Conservation (phyloP, 768 basidiomycete species). For the Ephemerocybe angulata region DNA sequence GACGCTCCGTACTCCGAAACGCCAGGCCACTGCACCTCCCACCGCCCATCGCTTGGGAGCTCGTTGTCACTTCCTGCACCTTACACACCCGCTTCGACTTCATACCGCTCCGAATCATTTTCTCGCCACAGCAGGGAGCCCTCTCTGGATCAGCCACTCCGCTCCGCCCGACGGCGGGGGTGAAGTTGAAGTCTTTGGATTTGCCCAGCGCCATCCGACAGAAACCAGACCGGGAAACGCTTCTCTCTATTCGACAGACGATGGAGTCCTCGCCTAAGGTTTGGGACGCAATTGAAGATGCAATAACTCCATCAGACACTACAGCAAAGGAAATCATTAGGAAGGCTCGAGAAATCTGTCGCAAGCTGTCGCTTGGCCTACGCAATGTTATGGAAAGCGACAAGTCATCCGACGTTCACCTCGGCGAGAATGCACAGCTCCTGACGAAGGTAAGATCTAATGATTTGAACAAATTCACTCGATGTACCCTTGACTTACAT, state of each 20-base stretch:
- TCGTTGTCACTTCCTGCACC: conserved; percentile 36
- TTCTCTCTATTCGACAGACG: conserved; percentile 75
- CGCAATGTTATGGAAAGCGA: conserved; percentile 23
- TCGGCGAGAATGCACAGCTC: conserved; percentile 68
- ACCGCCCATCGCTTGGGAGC: conserved; percentile 36
- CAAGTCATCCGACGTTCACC: neutral
- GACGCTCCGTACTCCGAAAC: conserved; percentile 47
- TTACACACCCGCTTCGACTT: conserved; percentile 7
- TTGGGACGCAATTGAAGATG: conserved; percentile 78
- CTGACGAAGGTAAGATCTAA: conserved; percentile 76
- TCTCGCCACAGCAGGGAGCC: conserved; percentile 12
- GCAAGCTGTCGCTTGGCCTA: conserved; percentile 57
- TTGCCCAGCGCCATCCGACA: conserved; percentile 52
- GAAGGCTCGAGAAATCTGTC: conserved; percentile 62
- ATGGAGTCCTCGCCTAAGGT: conserved; percentile 76
- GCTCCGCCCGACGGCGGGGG: conserved; percentile 5
- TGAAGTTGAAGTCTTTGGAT: conserved; percentile 33
- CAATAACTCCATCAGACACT: conserved; percentile 38
- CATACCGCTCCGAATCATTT: conserved; percentile 7
- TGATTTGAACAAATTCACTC: too few relatives aligned
- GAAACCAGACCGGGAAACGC: conserved; percentile 72
- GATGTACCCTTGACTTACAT: neutral
- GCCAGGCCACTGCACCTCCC: conserved; percentile 38
- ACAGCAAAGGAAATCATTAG: conserved; percentile 54
- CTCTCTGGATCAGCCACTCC: neutral